Evolutionary conservation across 495 filamentous ascomycete genomes (phyloP).

Genomic region (Talaromyces stipitatus): DNA sequence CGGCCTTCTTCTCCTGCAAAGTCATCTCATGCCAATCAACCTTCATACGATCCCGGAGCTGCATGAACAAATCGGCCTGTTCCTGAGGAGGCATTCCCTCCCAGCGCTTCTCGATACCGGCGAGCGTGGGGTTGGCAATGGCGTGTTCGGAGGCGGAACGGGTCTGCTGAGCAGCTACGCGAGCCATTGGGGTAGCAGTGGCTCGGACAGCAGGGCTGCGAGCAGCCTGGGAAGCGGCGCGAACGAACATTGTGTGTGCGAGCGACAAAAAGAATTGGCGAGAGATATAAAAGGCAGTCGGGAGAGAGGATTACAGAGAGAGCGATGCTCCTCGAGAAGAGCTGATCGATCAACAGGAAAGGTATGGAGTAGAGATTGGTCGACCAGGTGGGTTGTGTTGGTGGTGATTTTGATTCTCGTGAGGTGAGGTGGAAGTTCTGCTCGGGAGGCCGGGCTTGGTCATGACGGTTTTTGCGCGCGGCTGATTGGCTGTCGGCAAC

Average conservation of each 20-base stretch:
- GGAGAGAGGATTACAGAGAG: conserved; percentile 17
- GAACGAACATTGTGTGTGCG: conserved; percentile 41
- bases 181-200: background rate
- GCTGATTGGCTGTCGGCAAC: background rate
- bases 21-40: conserved; percentile 92
- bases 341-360: conserved; percentile 10
- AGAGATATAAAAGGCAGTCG: background rate
- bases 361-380: conserved; percentile 27
- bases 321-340: conserved; percentile 12
- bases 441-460: background rate
- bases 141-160: conserved; percentile 70
- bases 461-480: background rate
- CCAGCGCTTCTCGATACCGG: conserved; percentile 99
- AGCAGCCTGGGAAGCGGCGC: conserved; percentile 38
- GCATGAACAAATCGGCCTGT: conserved; percentile 99
- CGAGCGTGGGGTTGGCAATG: conserved; percentile 93
- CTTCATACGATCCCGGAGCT: conserved; percentile 96
- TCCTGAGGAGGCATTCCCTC: conserved; percentile 94
- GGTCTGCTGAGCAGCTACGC: conserved; percentile 42
- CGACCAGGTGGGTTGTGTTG: conserved; percentile 19
- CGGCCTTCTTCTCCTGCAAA: conserved; percentile 94
- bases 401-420: background rate
- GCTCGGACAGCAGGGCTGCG: conserved; percentile 29
- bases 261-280: conserved; percentile 12
- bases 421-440: conserved; percentile 4